A percentile compares a stretch with the other conserved stretches of the same genome.
Evolutionary conservation across 2,329 filamentous ascomycete species (phyloP).

Genomic region (Curvularia sp.): DNA sequence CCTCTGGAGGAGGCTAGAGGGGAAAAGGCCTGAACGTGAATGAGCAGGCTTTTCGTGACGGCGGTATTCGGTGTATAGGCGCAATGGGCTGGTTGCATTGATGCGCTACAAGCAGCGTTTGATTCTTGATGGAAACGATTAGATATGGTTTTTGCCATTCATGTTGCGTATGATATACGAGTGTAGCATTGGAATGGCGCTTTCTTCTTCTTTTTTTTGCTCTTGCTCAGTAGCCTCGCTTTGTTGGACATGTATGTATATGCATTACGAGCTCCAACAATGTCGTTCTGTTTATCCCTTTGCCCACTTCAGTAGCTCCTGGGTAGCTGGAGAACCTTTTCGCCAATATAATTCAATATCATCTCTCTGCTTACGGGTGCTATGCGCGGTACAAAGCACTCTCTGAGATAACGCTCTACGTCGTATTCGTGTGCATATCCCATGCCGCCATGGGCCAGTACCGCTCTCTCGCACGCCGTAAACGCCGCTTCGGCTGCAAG

Average conservation of each 20-base stretch:
- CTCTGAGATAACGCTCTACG: conserved; percentile 66
- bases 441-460: conserved; percentile 67
- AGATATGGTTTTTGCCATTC: not conserved
- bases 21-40: not conserved
- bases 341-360: conserved; percentile 76
- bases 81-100: not conserved
- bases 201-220: not conserved
- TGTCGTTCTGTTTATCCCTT: not conserved
- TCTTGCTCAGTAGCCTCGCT: not conserved
- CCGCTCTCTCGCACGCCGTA: conserved; percentile 64
- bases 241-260: not conserved
- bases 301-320: conserved; percentile 64
- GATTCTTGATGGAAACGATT: conserved; percentile 13
- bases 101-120: not conserved
- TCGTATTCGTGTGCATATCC: conserved; percentile 70
- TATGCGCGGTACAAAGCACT: conserved; percentile 66
- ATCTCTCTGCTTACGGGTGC: conserved; percentile 71
- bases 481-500: conserved; percentile 68
- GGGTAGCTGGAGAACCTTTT: conserved; percentile 71
- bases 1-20: not conserved
- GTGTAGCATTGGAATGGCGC: not conserved
- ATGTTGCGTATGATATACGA: conserved; percentile 1
- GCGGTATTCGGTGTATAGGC: not conserved
- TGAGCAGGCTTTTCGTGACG: not conserved
- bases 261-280: not conserved